Base-by-base conservation (phyloP, 306 rosid species). In the Comarum palustre region DNA sequence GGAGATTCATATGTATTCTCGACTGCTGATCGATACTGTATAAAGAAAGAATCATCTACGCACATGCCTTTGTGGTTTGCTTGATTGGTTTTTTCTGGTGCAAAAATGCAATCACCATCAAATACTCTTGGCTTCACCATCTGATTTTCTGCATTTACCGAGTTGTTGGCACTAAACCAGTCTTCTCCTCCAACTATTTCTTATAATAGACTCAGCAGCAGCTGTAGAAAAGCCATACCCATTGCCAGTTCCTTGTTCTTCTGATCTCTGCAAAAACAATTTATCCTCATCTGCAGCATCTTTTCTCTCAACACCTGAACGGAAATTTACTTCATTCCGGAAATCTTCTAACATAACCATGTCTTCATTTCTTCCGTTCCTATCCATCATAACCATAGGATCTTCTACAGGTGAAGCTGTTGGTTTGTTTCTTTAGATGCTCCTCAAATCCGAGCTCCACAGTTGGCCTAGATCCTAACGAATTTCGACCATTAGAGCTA, bases 11-110 rank as follows among this genome's bases (percentile, higher is more conserved):
- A 79, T 22, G 6, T 65, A 84, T 66, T 68, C 55, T 73, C 68
- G 47, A 73, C 78, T 3, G 74, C 76, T 73, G 82, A 72, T 48
- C 80, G 87, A 72, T 86, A 76, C 57, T 80, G 88, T 63, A 88
- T 78, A 86, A 88, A 86, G 84, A 88, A 88, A 66, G 90, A 88
- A 74, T 88, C 93, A 80, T 88, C 93, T 24, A 69, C 22, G 20
- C 59, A 62, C 71, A 69, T 55, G 48, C 68, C 48, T 76, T 55
- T 81, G 15, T 51, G 68, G 66, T 83, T 75, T 64, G 80, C 82
- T 32, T 80, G 82, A 16, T 77, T 48, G 14, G 6, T 62, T 45
- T 70, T 76, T 68, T 59, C 81, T 10, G 73, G 59, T 38, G 87
- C 59, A 27, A 75, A 43, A 47, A 75, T 50, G 69, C 50, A 60